A percentile compares a stretch with the other conserved stretches of the same genome.
Evolutionary conservation across 75 land plant species (phyloP).

Genomic region (Isoetes taiwanensis): DNA sequence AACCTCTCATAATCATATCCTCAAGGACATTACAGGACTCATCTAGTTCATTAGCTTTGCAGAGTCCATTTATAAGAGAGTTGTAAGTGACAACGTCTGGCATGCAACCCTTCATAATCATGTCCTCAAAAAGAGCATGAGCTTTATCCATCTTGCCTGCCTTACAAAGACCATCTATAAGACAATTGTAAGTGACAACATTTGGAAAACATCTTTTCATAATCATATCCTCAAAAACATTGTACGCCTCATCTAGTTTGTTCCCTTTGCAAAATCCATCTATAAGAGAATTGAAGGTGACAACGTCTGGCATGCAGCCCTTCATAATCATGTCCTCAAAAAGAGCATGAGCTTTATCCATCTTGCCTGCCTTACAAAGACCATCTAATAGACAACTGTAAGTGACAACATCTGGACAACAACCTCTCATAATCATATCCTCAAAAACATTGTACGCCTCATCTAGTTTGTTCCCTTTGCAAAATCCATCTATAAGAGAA

Average conservation of each 20-base stretch:
- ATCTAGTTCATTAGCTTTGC: neutral
- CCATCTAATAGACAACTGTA: constrained; percentile 33
- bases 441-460: constrained; percentile 18
- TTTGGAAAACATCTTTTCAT: constrained; percentile 28
- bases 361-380: constrained; percentile 9
- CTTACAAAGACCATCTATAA: constrained; percentile 20
- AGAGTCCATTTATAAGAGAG: neutral
- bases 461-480: constrained; percentile 10
- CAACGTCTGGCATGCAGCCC: constrained; percentile 37
- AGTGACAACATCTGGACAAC: constrained; percentile 27
- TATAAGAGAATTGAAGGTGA: constrained; percentile 30
- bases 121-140: constrained; percentile 15
- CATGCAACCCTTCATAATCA: constrained; percentile 12
- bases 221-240: constrained; percentile 28
- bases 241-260: constrained; percentile 15
- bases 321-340: constrained; percentile 38
- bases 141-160: constrained; percentile 15
- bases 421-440: constrained; percentile 23
- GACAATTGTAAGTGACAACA: constrained; percentile 27
- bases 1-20: neutral
- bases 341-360: constrained; percentile 20
- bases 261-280: constrained; percentile 35
- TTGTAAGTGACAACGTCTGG: neutral
- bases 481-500: constrained; percentile 26
- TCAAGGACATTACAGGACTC: neutral